A percentile compares a stretch with the other conserved stretches of the same genome.
phyloP scores from a whole-genome alignment of 2,329 filamentous ascomycete genomes.

The Dothideomycetes sp. region DNA sequence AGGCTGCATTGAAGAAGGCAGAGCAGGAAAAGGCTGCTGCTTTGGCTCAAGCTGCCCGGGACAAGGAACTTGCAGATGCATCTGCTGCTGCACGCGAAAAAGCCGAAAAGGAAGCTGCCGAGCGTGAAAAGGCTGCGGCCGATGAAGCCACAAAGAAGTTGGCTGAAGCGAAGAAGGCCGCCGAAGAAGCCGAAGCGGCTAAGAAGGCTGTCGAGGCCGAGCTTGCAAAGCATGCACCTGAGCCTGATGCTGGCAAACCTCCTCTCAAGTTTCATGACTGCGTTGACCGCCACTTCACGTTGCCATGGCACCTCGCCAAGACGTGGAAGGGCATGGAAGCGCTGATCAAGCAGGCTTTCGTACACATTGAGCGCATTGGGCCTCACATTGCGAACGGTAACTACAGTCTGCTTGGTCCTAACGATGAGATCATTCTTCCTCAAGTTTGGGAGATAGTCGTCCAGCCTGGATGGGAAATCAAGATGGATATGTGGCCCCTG shows the following conservation, averaged over 20 bases:
- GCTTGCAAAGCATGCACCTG: conserved; percentile 37
- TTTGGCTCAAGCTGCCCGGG: conserved; percentile 40
- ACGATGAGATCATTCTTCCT: conserved; percentile 41
- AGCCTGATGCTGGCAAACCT: conserved; percentile 51
- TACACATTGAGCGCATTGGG: conserved; percentile 38
- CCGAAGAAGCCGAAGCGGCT: conserved; percentile 42
- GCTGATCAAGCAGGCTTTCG: conserved; percentile 42
- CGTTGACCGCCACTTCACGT: conserved; percentile 82
- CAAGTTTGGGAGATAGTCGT: conserved; percentile 41
- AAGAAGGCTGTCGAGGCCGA: conserved; percentile 41
- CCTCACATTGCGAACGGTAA: conserved; percentile 38
- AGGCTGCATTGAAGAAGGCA: conserved; percentile 24
- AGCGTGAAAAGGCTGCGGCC: conserved; percentile 38
- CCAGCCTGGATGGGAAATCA: conserved; percentile 40
- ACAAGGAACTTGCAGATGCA: conserved; percentile 29
- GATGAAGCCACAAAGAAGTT: conserved; percentile 45
- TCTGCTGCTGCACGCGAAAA: conserved; percentile 38
- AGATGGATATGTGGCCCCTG: conserved; percentile 43
- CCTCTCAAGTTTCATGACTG: conserved; percentile 89
- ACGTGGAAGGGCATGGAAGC: conserved; percentile 48
- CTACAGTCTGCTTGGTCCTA: conserved; percentile 40
- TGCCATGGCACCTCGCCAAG: conserved; percentile 76
- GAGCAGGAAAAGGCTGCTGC: conserved; percentile 27
- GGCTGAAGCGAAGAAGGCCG: conserved; percentile 42
- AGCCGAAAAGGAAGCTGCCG: conserved; percentile 31